These are phyloP conservation scores for Neopestalotiopsis rosae DNA, from an alignment of 2,329 filamentous ascomycete species.

Conservation along the genomic window DNA sequence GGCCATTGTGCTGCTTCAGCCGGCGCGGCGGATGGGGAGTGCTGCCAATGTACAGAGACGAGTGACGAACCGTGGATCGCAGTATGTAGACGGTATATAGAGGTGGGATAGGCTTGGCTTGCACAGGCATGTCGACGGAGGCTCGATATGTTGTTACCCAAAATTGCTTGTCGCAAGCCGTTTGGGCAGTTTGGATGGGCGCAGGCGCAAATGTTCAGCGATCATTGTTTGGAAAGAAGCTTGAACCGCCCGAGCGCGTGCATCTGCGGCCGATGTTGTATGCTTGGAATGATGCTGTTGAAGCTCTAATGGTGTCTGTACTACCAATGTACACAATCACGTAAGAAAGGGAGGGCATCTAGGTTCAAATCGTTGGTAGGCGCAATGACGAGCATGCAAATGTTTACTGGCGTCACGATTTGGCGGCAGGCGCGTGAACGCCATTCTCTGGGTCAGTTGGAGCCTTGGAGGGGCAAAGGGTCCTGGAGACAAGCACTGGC, in stretches of 20 bases:
- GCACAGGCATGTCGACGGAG: slow-evolving; percentile 43
- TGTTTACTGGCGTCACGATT: slow-evolving; percentile 10
- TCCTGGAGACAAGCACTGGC: slow-evolving; percentile 4
- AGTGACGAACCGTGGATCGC: slow-evolving; percentile 76
- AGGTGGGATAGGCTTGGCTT: slow-evolving; percentile 72
- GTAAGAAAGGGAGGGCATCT: background rate
- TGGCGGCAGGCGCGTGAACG: background rate
- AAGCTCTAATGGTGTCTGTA: background rate
- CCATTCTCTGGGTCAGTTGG: background rate
- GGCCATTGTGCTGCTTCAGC: slow-evolving; percentile 90
- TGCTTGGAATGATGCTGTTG: background rate
- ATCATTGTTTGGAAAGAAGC: background rate
- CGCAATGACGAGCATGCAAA: background rate
- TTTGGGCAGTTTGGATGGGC: background rate
- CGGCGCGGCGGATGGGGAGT: slow-evolving; percentile 88
- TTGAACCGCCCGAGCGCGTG: background rate
- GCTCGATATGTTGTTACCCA: background rate
- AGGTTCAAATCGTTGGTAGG: background rate
- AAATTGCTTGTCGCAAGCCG: background rate
- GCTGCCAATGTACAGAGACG: slow-evolving; percentile 85
- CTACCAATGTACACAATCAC: background rate
- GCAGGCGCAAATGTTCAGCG: background rate
- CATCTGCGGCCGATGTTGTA: background rate
- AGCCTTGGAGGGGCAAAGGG: slow-evolving; percentile 10
- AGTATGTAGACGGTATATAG: slow-evolving; percentile 95